Base-by-base conservation (phyloP, 1,284 basidiomycete genomes). In the Boletus subluridellus region DNA sequence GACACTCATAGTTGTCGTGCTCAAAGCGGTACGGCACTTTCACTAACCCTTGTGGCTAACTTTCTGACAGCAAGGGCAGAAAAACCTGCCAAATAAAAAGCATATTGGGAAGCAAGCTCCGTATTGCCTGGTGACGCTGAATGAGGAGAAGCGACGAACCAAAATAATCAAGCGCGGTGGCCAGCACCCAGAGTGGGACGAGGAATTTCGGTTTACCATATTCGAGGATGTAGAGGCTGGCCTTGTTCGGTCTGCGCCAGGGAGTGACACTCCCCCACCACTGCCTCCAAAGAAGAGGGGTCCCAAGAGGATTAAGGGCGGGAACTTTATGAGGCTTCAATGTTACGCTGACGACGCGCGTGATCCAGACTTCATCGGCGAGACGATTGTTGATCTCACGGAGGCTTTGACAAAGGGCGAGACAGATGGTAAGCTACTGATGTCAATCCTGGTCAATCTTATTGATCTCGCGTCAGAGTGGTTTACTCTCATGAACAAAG, bases 111-210 rank as follows among this genome's bases (percentile, higher is more conserved):
- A 99, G 75, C 97, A 99, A 75, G 95, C 98, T 72, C 97, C 97
- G 0, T 99, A 95, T 74, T 96, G 94, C 68, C 79, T 88, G 28
- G 82, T 98, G 42, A 78, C 80, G 7, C 80, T 95, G 59, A 90
- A 91, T 67, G 85, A 86, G 48, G 86, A 94, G 74, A 95, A 87
- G 69, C 85, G 87, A 56, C 83, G 89, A 52, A 95, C 96, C 34
- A 91, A 91, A 73, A 86, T 94, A 9, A 92, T 98, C 74, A 95
- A 94, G 72, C 89, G 94, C 41, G 96, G 97, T 54, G 97, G 97
- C 5, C 96, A 99, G 74, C 94, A 97, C 74, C 97, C 96, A 9
- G 92, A 94, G 73, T 99, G 97, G 96, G 97, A 99, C 73, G 94
- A 97, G 69, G 96, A 99, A 76, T 82, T 99, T 65, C 89, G 97